Evolutionary conservation across 2,329 filamentous ascomycete species (phyloP).

Genomic region (Parascedosporium putredinis): DNA sequence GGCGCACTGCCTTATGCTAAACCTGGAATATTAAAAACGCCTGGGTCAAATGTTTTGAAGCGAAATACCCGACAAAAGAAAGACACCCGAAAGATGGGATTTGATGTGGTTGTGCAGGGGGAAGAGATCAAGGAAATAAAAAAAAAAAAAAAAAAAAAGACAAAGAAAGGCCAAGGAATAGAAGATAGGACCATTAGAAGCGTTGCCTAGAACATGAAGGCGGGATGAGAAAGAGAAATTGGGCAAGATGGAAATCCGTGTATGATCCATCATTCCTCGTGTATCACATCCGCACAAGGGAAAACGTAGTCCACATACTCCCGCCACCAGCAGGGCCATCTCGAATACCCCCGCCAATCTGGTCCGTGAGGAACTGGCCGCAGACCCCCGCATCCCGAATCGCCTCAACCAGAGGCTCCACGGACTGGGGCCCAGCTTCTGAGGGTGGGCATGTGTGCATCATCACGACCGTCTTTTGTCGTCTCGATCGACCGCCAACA

Average conservation of each 20-base stretch:
- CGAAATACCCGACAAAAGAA: too few relatives aligned
- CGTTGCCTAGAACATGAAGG: too few relatives aligned
- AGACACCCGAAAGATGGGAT: too few relatives aligned
- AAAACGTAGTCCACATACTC: slow-evolving; percentile 8
- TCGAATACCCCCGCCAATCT: slow-evolving; percentile 14
- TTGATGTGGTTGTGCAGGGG: too few relatives aligned
- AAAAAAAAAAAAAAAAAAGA: background rate
- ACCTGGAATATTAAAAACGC: too few relatives aligned
- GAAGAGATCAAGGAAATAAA: background rate
- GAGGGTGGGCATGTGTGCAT: slow-evolving; percentile 12
- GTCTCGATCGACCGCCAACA: background rate
- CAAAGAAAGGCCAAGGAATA: background rate
- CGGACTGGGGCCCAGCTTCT: background rate
- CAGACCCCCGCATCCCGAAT: slow-evolving; percentile 9
- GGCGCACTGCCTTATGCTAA: too few relatives aligned
- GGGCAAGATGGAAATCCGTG: background rate
- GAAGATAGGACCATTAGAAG: too few relatives aligned
- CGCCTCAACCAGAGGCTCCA: slow-evolving; percentile 7
- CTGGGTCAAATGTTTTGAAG: too few relatives aligned
- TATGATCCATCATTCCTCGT: background rate
- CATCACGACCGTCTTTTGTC: slow-evolving; percentile 12
- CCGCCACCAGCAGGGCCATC: slow-evolving; percentile 13
- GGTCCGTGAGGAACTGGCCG: slow-evolving; percentile 14
- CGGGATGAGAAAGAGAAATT: too few relatives aligned
- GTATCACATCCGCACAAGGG: background rate